A percentile compares a stretch with the other conserved stretches of the same genome.
These are phyloP conservation scores for Alternaria arbusti DNA, from an alignment of 2,329 filamentous ascomycete species.

Conservation along the genomic window DNA sequence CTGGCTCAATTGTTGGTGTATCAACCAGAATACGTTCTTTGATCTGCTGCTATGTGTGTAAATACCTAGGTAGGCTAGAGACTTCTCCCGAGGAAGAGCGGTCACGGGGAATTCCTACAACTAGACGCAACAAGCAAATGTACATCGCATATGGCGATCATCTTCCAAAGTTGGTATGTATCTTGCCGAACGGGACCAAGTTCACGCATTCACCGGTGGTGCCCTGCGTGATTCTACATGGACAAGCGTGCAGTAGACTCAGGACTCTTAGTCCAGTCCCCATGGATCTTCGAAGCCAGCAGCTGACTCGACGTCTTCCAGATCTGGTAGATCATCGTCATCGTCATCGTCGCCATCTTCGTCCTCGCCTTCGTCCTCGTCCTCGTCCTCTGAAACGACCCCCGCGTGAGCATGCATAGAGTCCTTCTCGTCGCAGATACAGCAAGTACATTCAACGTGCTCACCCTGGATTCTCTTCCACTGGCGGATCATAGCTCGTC, in stretches of 20 bases:
- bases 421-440: neutral
- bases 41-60: neutral
- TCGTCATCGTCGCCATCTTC: neutral
- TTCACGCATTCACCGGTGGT: neutral
- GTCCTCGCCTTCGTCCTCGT: neutral
- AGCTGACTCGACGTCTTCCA: neutral
- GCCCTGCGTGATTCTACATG: neutral
- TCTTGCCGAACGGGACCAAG: neutral
- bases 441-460: slow-evolving; percentile 4
- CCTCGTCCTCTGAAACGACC: neutral
- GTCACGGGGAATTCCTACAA: neutral
- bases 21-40: neutral
- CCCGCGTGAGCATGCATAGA: neutral
- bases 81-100: neutral
- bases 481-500: neutral
- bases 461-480: slow-evolving; percentile 1
- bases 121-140: neutral
- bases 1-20: neutral
- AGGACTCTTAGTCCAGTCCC: neutral
- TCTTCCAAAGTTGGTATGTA: neutral
- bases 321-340: neutral
- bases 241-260: neutral
- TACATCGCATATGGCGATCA: neutral
- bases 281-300: neutral
- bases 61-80: neutral